Percentiles rank a stretch among this genome's conserved stretches.
Evolutionary conservation across 805 yeast species (phyloP).

Genomic region (Kazachstania martiniae): DNA sequence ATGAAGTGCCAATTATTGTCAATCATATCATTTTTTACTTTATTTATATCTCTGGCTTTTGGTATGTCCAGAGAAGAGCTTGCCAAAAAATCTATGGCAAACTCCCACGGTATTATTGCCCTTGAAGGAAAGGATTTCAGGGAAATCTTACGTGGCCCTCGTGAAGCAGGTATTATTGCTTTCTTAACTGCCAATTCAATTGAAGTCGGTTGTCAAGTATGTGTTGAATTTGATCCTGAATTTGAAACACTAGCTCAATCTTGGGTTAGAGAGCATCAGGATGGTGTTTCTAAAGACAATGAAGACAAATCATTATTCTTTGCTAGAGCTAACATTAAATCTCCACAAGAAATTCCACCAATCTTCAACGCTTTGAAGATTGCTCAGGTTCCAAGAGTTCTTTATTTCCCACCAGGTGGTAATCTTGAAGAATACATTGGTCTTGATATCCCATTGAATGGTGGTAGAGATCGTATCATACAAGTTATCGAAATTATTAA

Average conservation of each 20-base stretch:
- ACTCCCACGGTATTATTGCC: slow-evolving; percentile 32
- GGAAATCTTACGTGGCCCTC: slow-evolving; percentile 45
- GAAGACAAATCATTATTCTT: slow-evolving; percentile 40
- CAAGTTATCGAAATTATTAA: slow-evolving; percentile 22
- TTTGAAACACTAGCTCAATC: slow-evolving; percentile 51
- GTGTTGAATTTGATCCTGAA: slow-evolving; percentile 60
- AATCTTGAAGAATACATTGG: slow-evolving; percentile 20
- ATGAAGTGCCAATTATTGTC: too few species aligned
- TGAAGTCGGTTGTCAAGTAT: slow-evolving; percentile 65
- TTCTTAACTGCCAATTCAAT: slow-evolving; percentile 66
- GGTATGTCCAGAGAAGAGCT: slow-evolving; percentile 11
- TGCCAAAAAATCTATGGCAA: slow-evolving; percentile 17
- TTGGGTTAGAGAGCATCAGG: slow-evolving; percentile 50
- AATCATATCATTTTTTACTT: background rate
- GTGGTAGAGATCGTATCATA: slow-evolving; percentile 28
- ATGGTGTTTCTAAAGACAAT: slow-evolving; percentile 27
- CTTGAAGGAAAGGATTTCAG: slow-evolving; percentile 54
- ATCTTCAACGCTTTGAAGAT: slow-evolving; percentile 35
- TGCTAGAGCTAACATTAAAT: slow-evolving; percentile 61
- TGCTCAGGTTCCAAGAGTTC: slow-evolving; percentile 70
- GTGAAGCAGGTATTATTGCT: slow-evolving; percentile 59
- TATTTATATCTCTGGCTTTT: background rate
- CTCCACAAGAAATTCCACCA: slow-evolving; percentile 40
- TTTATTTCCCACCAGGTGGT: slow-evolving; percentile 47
- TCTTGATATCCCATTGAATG: slow-evolving; percentile 25